Evolutionary conservation across 2,329 filamentous ascomycete species (phyloP).

Genomic region (Neofusicoccum ribis): DNA sequence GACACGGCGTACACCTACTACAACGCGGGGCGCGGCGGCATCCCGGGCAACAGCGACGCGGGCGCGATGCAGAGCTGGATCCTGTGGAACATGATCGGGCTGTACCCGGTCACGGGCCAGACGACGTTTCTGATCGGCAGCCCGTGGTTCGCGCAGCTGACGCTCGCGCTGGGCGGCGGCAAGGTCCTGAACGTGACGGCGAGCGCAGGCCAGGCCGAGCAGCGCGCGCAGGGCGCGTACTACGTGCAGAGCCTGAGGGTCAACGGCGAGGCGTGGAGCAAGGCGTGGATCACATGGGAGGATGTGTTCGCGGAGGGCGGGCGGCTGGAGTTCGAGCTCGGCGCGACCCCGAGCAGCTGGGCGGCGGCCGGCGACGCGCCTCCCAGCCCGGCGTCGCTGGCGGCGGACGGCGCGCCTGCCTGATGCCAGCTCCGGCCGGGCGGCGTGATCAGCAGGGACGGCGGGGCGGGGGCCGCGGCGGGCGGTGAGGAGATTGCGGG

Average conservation of each 20-base stretch:
- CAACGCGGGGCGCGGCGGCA: constrained; percentile 53
- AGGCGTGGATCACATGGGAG: constrained; percentile 65
- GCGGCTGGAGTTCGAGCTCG: constrained; percentile 35
- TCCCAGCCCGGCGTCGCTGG: constrained; percentile 15
- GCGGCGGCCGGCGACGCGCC: constrained; percentile 32
- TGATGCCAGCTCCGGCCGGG: constrained; percentile 16
- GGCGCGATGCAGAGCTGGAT: constrained; percentile 73
- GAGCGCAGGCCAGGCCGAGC: constrained; percentile 47
- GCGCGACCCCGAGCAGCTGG: constrained; percentile 34
- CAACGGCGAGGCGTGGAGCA: constrained; percentile 63
- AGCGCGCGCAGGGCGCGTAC: constrained; percentile 46
- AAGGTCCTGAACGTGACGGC: constrained; percentile 58
- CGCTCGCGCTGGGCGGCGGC: constrained; percentile 57
- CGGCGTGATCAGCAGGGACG: not conserved
- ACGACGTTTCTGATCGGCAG: constrained; percentile 64
- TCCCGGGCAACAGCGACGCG: constrained; percentile 71
- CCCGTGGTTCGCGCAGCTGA: constrained; percentile 50
- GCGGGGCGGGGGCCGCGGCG: not conserved
- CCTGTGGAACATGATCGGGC: constrained; percentile 49
- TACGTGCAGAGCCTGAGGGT: constrained; percentile 68
- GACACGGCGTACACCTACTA: constrained; percentile 62
- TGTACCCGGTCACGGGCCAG: constrained; percentile 69
- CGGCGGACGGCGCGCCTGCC: not conserved
- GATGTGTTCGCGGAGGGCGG: constrained; percentile 61
- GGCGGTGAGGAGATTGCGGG: not conserved